Percentiles rank a stretch among this genome's conserved stretches.
Conservation (phyloP, 305 asterid genomes). For the Fraxinus platypoda region DNA sequence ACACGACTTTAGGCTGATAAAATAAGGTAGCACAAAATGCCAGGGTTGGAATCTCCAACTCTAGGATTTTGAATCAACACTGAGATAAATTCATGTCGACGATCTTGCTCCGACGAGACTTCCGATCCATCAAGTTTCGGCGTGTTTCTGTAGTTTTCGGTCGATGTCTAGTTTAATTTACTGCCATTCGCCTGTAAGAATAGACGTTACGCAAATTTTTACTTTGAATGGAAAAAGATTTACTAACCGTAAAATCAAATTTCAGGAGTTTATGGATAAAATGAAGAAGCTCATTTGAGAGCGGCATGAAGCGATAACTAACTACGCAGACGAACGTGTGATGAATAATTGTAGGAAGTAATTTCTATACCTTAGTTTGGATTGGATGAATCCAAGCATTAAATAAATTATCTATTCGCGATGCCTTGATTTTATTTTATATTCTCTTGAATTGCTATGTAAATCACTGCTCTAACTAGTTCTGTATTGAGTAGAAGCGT, state of each 20-base stretch:
- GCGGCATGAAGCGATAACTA: not conserved
- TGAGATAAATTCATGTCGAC: not conserved
- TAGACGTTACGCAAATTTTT: not conserved
- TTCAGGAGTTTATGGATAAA: not conserved
- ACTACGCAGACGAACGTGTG: not conserved
- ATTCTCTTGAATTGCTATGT: not conserved
- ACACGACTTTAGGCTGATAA: too few species aligned
- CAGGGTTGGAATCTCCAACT: too few species aligned
- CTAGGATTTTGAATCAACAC: slow-evolving; percentile 9
- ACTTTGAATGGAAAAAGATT: not conserved
- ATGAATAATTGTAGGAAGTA: not conserved
- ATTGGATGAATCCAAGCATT: not conserved
- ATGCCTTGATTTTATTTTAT: not conserved
- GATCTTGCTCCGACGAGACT: not conserved
- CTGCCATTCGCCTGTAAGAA: not conserved
- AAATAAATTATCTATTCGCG: not conserved
- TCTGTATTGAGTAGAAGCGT: not conserved
- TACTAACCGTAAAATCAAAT: not conserved
- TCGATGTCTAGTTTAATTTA: not conserved
- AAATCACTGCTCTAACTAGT: not conserved
- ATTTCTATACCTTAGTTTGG: not conserved
- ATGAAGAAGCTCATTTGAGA: not conserved
- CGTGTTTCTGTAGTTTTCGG: not conserved
- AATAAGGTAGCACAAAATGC: too few species aligned
- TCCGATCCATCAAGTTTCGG: not conserved